A percentile compares a stretch with the other conserved stretches of the same genome.
phyloP scores from a whole-genome alignment of 805 yeast species.

The Metschnikowia peoriensis region DNA sequence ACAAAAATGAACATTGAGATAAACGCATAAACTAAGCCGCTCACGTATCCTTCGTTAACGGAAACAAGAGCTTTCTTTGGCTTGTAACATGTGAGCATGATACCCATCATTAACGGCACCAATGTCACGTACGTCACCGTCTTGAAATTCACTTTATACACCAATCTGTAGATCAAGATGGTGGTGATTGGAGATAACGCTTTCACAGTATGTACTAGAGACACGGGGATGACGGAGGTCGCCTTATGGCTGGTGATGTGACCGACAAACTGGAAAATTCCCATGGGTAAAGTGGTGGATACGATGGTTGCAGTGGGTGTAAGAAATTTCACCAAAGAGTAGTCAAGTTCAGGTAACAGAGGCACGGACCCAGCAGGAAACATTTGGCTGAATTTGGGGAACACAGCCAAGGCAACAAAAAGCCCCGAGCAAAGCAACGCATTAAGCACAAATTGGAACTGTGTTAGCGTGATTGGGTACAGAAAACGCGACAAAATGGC shows the following conservation, averaged over 20 bases:
- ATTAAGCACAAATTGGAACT: slow-evolving; percentile 79
- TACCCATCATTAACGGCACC: slow-evolving; percentile 78
- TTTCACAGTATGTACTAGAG: slow-evolving; percentile 90
- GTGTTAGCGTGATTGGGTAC: slow-evolving; percentile 87
- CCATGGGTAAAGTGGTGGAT: slow-evolving; percentile 86
- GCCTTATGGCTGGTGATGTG: slow-evolving; percentile 91
- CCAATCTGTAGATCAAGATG: slow-evolving; percentile 68
- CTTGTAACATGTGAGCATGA: slow-evolving; percentile 69
- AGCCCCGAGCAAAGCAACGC: slow-evolving; percentile 55
- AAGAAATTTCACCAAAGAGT: slow-evolving; percentile 40
- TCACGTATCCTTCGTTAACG: slow-evolving; percentile 18
- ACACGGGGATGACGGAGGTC: slow-evolving; percentile 90
- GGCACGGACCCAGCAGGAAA: slow-evolving; percentile 21
- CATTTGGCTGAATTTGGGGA: slow-evolving; percentile 21
- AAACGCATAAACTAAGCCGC: slow-evolving; percentile 52
- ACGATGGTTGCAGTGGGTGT: slow-evolving; percentile 54
- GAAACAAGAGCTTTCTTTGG: slow-evolving; percentile 32
- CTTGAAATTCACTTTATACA: slow-evolving; percentile 59
- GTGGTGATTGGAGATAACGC: slow-evolving; percentile 89
- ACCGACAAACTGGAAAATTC: slow-evolving; percentile 87
- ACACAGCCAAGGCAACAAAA: slow-evolving; percentile 31
- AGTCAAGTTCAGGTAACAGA: slow-evolving; percentile 20
- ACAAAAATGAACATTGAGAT: slow-evolving; percentile 67
- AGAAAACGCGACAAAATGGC: slow-evolving; percentile 64
- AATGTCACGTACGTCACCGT: slow-evolving; percentile 72